A percentile compares a stretch with the other conserved stretches of the same genome.
Conservation (phyloP, 306 rosid species). For the Macrotyloma uniflorum region DNA sequence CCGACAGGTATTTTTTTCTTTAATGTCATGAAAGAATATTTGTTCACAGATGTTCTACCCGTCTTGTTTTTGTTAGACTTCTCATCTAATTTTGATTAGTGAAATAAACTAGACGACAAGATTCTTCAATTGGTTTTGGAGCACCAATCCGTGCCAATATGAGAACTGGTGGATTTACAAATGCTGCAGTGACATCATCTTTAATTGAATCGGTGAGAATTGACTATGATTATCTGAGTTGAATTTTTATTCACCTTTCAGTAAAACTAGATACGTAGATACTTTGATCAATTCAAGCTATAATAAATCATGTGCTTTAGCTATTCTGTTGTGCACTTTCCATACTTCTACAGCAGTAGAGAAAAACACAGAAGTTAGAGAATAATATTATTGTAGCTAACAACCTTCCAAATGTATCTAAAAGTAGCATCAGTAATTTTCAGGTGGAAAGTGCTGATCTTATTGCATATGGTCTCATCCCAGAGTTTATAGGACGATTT, state of each 20-base stretch:
- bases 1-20: constrained; percentile 65
- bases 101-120: constrained; percentile 69
- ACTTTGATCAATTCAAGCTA: constrained; percentile 9
- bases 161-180: constrained; percentile 68
- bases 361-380: background rate
- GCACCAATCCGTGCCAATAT: constrained; percentile 89
- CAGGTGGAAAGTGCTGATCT: constrained; percentile 97
- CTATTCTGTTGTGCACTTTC: background rate
- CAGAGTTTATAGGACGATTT: constrained; percentile 92
- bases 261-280: constrained; percentile 12
- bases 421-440: constrained; percentile 38
- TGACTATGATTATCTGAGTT: constrained; percentile 11
- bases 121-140: constrained; percentile 92
- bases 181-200: constrained; percentile 70
- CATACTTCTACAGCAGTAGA: background rate
- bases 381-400: constrained; percentile 3
- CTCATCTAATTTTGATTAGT: background rate
- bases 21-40: background rate
- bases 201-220: constrained; percentile 77
- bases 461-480: constrained; percentile 87
- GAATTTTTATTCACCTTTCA: background rate
- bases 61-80: background rate
- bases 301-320: background rate
- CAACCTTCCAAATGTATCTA: constrained; percentile 35
- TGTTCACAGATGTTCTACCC: background rate